Evolutionary conservation across 805 yeast genomes (phyloP).

Genomic region (Isabelozyma heimii): DNA sequence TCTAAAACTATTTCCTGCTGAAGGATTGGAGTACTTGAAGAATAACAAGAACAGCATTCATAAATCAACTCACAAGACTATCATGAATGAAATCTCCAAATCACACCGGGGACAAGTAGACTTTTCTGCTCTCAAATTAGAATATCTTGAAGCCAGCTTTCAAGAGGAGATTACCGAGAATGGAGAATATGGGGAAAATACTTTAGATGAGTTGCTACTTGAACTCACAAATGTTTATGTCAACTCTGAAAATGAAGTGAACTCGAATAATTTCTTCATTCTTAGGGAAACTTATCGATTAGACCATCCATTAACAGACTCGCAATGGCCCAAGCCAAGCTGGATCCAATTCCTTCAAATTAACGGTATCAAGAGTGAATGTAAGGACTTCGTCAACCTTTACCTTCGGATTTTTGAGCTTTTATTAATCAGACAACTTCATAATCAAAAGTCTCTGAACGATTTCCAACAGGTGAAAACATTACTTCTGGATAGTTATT

Average conservation of each 20-base stretch:
- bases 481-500: background rate
- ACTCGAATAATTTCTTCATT: slow-evolving; percentile 21
- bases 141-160: slow-evolving; percentile 30
- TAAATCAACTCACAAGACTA: slow-evolving; percentile 23
- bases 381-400: slow-evolving; percentile 20
- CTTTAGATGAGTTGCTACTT: slow-evolving; percentile 20
- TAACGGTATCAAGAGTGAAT: slow-evolving; percentile 23
- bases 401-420: slow-evolving; percentile 36
- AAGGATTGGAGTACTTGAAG: slow-evolving; percentile 31
- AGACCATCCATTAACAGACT: slow-evolving; percentile 25
- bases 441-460: background rate
- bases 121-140: slow-evolving; percentile 29
- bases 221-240: slow-evolving; percentile 20
- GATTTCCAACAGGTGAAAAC: background rate
- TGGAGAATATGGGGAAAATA: slow-evolving; percentile 1
- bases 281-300: slow-evolving; percentile 24
- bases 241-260: slow-evolving; percentile 11
- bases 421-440: slow-evolving; percentile 7
- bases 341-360: slow-evolving; percentile 36
- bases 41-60: slow-evolving; percentile 21
- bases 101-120: slow-evolving; percentile 16
- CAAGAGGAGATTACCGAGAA: slow-evolving; percentile 12
- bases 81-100: slow-evolving; percentile 27
- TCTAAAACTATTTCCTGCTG: slow-evolving; percentile 23
- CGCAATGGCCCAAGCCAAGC: slow-evolving; percentile 34